phyloP scores from a whole-genome alignment of 805 yeast genomes.

The Kluyveromyces nonfermentans region DNA sequence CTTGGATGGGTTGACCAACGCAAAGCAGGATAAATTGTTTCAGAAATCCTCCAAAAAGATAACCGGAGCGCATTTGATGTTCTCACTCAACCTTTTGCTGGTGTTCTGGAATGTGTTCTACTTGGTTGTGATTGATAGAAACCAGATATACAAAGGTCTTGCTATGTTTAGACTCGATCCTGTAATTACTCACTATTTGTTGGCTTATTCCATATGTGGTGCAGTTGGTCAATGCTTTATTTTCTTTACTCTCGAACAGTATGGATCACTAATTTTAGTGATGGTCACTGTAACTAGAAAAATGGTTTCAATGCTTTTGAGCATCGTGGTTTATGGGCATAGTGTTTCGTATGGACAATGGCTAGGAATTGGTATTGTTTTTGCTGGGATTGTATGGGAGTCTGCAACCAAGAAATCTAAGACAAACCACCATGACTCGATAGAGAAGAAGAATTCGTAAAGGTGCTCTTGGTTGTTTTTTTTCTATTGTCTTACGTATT shows the following conservation, averaged over 20 bases:
- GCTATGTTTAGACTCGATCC: conserved; percentile 34
- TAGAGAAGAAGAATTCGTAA: not conserved
- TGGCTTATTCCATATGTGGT: conserved; percentile 67
- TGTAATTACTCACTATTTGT: conserved; percentile 46
- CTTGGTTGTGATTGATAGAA: conserved; percentile 24
- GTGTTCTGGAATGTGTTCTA: conserved; percentile 42
- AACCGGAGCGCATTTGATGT: conserved; percentile 86
- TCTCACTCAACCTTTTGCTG: conserved; percentile 45
- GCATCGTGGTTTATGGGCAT: conserved; percentile 86
- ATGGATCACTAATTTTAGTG: conserved; percentile 76
- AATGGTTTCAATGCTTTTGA: conserved; percentile 88
- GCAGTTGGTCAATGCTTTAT: conserved; percentile 93
- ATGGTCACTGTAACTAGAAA: conserved; percentile 95
- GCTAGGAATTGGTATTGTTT: conserved; percentile 71
- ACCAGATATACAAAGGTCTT: conserved; percentile 29
- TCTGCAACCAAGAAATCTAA: conserved; percentile 39
- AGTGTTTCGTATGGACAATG: conserved; percentile 54
- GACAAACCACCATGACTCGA: not conserved
- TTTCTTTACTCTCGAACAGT: conserved; percentile 70
- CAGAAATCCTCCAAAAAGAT: conserved; percentile 35
- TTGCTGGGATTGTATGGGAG: conserved; percentile 78
- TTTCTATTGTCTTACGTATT: not conserved
- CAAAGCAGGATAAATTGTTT: conserved; percentile 84
- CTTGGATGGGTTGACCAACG: conserved; percentile 86
- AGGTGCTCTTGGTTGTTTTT: not conserved